phyloP scores from a whole-genome alignment of 768 basidiomycete species.

The Suillus alpinus region DNA sequence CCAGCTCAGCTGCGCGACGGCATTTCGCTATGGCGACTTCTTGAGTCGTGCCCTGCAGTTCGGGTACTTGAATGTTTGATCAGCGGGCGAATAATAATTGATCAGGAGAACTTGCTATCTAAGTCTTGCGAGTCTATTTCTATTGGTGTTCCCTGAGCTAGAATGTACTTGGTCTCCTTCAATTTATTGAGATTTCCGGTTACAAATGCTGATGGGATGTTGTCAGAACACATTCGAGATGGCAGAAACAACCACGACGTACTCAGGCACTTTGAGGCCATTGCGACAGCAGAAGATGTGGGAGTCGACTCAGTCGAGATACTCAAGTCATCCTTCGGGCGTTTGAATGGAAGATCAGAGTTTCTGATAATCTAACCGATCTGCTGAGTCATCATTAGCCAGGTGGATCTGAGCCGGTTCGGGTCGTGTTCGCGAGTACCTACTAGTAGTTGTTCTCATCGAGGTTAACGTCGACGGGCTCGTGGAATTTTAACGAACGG shows the following conservation, averaged over 20 bases:
- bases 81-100: background rate
- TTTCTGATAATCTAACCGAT: background rate
- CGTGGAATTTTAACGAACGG: background rate
- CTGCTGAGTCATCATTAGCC: conserved; percentile 1
- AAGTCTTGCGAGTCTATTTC: conserved; percentile 75
- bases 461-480: conserved; percentile 16
- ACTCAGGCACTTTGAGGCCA: conserved; percentile 26
- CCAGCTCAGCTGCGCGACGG: conserved; percentile 76
- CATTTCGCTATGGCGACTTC: conserved; percentile 92
- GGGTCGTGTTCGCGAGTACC: background rate
- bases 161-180: conserved; percentile 81
- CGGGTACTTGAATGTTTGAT: conserved; percentile 61
- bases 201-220: conserved; percentile 69
- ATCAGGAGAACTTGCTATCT: conserved; percentile 55
- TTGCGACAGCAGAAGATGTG: conserved; percentile 4
- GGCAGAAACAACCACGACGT: background rate
- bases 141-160: conserved; percentile 63
- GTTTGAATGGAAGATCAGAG: too few relatives aligned
- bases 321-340: background rate
- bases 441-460: conserved; percentile 4
- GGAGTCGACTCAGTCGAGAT: background rate
- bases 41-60: conserved; percentile 89
- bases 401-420: background rate
- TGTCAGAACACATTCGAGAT: conserved; percentile 10
- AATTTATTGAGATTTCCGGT: conserved; percentile 95